Evolutionary conservation across 2,329 filamentous ascomycete species (phyloP).

Genomic region (Penicillium sp.): DNA sequence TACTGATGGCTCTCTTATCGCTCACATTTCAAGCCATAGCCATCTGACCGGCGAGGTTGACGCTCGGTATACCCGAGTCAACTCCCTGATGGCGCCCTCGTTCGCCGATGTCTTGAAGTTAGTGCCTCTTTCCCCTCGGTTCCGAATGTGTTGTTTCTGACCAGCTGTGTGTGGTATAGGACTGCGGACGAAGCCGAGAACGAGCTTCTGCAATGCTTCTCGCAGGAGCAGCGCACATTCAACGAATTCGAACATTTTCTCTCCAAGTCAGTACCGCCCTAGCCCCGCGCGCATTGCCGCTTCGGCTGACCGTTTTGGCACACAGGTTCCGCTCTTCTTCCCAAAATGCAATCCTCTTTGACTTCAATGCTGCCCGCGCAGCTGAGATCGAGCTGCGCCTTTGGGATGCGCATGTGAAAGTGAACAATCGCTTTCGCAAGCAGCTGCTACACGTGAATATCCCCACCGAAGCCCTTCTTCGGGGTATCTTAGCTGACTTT

Average conservation of each 20-base stretch:
- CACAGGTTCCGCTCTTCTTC: conserved; percentile 66
- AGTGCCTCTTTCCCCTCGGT: conserved; percentile 26
- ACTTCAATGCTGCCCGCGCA: conserved; percentile 50
- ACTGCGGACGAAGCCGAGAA: conserved; percentile 46
- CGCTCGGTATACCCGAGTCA: conserved; percentile 47
- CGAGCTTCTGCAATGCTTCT: conserved; percentile 48
- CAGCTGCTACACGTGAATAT: conserved; percentile 54
- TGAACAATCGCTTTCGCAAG: conserved; percentile 75
- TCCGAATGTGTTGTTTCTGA: conserved; percentile 18
- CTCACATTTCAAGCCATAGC: conserved; percentile 51
- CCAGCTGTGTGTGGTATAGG: conserved; percentile 22
- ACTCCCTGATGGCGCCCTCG: conserved; percentile 43
- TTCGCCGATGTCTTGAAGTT: conserved; percentile 54
- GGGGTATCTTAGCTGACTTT: conserved; percentile 9
- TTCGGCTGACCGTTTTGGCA: conserved; percentile 17
- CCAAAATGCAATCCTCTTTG: conserved; percentile 67
- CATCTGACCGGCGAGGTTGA: conserved; percentile 56
- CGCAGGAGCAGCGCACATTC: conserved; percentile 49
- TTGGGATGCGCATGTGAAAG: conserved; percentile 73
- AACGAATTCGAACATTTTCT: conserved; percentile 48
- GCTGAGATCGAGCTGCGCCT: conserved; percentile 66
- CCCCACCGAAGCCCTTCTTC: conserved; percentile 7
- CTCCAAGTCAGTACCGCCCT: conserved; percentile 34
- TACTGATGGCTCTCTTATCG: conserved; percentile 55
- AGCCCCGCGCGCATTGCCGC: conserved; percentile 9